Base-by-base conservation (phyloP, 495 filamentous ascomycete genomes). In the Tuber magnatum region DNA sequence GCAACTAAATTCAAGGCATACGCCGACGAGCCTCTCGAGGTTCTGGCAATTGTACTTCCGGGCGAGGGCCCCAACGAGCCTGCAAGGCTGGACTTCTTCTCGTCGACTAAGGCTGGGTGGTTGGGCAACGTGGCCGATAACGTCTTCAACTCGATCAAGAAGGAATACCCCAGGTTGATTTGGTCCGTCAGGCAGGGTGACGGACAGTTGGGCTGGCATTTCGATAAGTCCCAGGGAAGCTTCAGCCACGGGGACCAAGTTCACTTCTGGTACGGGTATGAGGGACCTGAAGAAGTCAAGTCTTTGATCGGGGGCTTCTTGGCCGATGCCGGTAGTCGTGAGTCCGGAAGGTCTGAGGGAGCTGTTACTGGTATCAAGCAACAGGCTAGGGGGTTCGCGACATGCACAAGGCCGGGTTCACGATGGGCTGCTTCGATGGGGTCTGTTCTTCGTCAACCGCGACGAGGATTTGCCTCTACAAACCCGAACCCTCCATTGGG, bases 401-500 rank as follows among this genome's bases (percentile, higher is more conserved):
- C 90, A 20, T 83, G 84, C 73, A 85, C 84, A 76, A 84, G 86
- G 73, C 84, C 78, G 68, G 70, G 65, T 24, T 40, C 43, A 32
- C 40, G 32, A 7, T 80, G 77, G 78, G 68, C 76, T 70, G 72
- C 71, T 24, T 68, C 56, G 6, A 75, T 32, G 32, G 68, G 68
- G n/a, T 65, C 70, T 18, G 28, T 38, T 65, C 80, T 73, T 22
- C 68, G 75, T 20, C 78, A 75, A 22, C 73, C 28, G n/a, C 74
- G 80, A 72, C 84, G 88, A 71, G 84, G 85, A 2, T 91, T 89
- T 78, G 85, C 88, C 32, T 89, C 91, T 44, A 97, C 94, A 35
- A 97, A 99, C 86, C 94, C 95, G 4, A 98, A 97, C 86, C 94
- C 94, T 35, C 95, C 94, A n/a, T 89, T 93, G n/a, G 95, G 95